These are phyloP conservation scores for Umbilicus rupestris DNA, from an alignment of 164 flowering plant species.

Conservation along the genomic window DNA sequence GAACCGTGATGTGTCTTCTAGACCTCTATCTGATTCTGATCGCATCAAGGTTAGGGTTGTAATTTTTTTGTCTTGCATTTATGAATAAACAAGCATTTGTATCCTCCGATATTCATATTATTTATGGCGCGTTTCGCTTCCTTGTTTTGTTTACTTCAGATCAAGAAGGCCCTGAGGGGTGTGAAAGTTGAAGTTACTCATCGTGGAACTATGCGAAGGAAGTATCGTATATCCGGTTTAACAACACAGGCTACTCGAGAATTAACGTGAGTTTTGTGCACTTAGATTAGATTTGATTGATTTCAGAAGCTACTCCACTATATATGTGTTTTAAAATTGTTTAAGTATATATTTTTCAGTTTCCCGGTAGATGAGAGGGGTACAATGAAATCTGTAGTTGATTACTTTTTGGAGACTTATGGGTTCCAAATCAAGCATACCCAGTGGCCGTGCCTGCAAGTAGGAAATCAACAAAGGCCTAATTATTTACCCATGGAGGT, in stretches of 20 bases:
- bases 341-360: slow-evolving; percentile 21
- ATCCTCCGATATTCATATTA: background rate
- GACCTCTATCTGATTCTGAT: slow-evolving; percentile 82
- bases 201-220: slow-evolving; percentile 70
- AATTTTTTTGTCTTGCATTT: background rate
- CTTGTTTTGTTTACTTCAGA: slow-evolving; percentile 23
- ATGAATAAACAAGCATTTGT: background rate
- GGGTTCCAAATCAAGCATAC: slow-evolving; percentile 72
- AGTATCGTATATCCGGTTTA: slow-evolving; percentile 71
- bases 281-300: background rate
- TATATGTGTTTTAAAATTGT: background rate
- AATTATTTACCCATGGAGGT: slow-evolving; percentile 99
- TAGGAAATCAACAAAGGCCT: slow-evolving; percentile 80
- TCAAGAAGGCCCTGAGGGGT: slow-evolving; percentile 74
- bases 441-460: slow-evolving; percentile 95
- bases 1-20: slow-evolving; percentile 58
- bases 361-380: slow-evolving; percentile 81
- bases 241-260: slow-evolving; percentile 70
- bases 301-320: background rate
- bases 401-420: slow-evolving; percentile 82
- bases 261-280: slow-evolving; percentile 38
- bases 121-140: background rate
- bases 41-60: slow-evolving; percentile 60
- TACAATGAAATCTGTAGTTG: slow-evolving; percentile 76
- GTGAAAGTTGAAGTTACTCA: slow-evolving; percentile 82